Conservation (phyloP, 805 yeast genomes). For the Lachancea lanzarotensis region DNA sequence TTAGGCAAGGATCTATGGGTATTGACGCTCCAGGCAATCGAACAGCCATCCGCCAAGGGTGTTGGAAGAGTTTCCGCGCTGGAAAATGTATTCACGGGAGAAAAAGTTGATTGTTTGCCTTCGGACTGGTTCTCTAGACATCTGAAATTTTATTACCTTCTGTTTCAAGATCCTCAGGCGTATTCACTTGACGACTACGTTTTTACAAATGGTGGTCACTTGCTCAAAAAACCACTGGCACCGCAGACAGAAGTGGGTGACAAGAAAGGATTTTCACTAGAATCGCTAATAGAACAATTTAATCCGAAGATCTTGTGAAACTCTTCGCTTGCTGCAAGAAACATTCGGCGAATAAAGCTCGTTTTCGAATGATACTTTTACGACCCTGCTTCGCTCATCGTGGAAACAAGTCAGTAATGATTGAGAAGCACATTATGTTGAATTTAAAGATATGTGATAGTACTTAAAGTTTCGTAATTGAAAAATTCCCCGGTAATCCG, state of each 20-base stretch:
- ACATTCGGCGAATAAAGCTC: no score
- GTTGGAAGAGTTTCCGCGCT: conserved; percentile 36
- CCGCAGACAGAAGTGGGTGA: neutral
- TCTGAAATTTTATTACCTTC: conserved; percentile 47
- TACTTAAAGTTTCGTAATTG: conserved; percentile 1
- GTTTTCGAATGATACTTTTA: no score
- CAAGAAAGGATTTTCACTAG: neutral
- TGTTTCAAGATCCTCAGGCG: conserved; percentile 39
- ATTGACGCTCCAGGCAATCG: conserved; percentile 30
- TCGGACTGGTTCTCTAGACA: conserved; percentile 53
- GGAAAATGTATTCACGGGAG: conserved; percentile 13
- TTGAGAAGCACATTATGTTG: conserved; percentile 4
- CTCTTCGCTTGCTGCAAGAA: neutral
- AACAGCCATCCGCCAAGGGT: conserved; percentile 36
- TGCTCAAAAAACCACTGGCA: neutral
- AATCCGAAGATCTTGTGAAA: neutral
- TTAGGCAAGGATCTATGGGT: conserved; percentile 47
- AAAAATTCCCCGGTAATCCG: conserved; percentile 4
- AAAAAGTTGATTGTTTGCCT: conserved; percentile 3
- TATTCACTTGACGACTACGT: conserved; percentile 49
- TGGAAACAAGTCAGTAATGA: no score
- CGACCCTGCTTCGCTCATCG: no score
- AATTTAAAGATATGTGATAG: conserved; percentile 3
- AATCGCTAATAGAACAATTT: neutral
- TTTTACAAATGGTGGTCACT: conserved; percentile 57